Conservation (phyloP, 1,284 basidiomycete species). For the Irpex sp. region DNA sequence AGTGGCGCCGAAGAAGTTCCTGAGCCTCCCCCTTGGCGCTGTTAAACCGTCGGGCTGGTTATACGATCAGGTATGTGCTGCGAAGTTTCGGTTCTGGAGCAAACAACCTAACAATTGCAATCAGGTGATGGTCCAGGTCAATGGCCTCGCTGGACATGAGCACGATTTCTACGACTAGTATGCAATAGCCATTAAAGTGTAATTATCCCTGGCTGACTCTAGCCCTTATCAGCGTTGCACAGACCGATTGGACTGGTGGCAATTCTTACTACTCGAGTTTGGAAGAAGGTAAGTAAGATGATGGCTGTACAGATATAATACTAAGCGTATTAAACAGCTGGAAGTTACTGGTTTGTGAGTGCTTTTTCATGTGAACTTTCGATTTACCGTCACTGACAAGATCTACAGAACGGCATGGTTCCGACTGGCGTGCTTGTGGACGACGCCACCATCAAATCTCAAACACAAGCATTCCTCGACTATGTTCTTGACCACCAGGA, state of each 20-base stretch:
- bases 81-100: background rate
- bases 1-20: conserved; percentile 52
- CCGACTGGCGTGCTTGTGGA: conserved; percentile 46
- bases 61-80: conserved; percentile 40
- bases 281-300: conserved; percentile 43
- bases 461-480: conserved; percentile 47
- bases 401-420: conserved; percentile 47
- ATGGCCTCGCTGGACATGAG: conserved; percentile 52
- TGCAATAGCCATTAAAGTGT: conserved; percentile 9
- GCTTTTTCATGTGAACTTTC: background rate
- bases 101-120: background rate
- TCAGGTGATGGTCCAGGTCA: conserved; percentile 48
- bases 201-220: background rate
- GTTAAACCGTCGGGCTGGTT: conserved; percentile 52
- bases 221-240: conserved; percentile 34
- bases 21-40: conserved; percentile 44
- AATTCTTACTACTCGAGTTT: conserved; percentile 46
- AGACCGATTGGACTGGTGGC: conserved; percentile 55
- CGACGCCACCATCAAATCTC: conserved; percentile 40
- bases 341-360: conserved; percentile 60
- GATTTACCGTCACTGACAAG: background rate
- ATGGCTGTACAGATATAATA: background rate
- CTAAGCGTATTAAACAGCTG: conserved; percentile 31
- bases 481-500: conserved; percentile 55
- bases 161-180: conserved; percentile 57